Percentiles rank a stretch among this genome's conserved stretches.
Conservation (phyloP, 2,329 filamentous ascomycete species). For the Corniculantispora saksenae region DNA sequence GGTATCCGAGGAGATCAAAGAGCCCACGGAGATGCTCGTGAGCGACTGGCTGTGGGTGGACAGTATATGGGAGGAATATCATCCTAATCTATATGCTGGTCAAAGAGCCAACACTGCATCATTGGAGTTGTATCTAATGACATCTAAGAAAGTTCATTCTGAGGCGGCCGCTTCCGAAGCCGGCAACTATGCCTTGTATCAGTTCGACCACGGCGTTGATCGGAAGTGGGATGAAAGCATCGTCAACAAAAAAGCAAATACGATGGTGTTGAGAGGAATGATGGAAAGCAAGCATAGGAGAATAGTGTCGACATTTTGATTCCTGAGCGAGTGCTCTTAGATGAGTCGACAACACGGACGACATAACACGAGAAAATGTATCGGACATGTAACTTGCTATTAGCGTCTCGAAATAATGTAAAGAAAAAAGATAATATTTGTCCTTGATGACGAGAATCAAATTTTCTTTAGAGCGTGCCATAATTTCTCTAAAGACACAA, state of each 20-base stretch:
- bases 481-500: too few relatives aligned
- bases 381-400: too few relatives aligned
- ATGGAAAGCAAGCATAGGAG: too few relatives aligned
- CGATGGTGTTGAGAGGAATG: too few relatives aligned
- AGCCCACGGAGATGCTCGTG: neutral
- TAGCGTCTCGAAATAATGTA: too few relatives aligned
- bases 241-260: neutral
- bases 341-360: too few relatives aligned
- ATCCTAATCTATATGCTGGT: neutral
- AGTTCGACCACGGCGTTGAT: neutral
- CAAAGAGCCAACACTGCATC: neutral
- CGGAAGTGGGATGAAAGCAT: neutral
- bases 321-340: too few relatives aligned
- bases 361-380: too few relatives aligned
- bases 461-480: too few relatives aligned
- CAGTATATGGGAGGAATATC: neutral
- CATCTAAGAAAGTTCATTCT: neutral
- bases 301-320: too few relatives aligned
- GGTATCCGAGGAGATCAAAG: neutral
- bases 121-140: neutral
- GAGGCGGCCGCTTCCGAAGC: neutral
- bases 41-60: neutral
- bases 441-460: too few relatives aligned
- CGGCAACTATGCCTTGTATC: neutral
- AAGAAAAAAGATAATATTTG: too few relatives aligned